Evolutionary conservation across 2,329 filamentous ascomycete species (phyloP).

Genomic region (Verticillium zaregamsianum): DNA sequence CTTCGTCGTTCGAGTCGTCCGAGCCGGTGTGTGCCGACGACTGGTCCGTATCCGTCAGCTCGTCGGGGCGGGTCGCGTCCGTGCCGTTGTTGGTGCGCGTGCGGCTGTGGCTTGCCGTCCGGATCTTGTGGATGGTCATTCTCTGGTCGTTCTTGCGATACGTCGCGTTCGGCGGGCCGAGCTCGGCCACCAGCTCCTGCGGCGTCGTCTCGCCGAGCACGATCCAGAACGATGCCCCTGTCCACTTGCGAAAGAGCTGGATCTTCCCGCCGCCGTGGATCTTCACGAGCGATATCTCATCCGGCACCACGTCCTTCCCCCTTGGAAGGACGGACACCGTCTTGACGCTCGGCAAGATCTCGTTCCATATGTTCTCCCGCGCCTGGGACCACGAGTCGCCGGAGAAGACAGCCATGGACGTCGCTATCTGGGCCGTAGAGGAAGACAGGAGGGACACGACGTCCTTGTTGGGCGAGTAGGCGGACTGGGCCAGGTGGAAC

Average conservation of each 20-base stretch:
- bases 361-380: constrained; percentile 71
- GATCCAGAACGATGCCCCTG: constrained; percentile 64
- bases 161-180: constrained; percentile 90
- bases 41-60: constrained; percentile 68
- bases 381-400: constrained; percentile 89
- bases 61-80: constrained; percentile 45
- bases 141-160: constrained; percentile 88
- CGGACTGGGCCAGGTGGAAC: constrained; percentile 71
- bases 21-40: constrained; percentile 69
- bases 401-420: constrained; percentile 85
- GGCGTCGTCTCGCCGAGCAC: constrained; percentile 81
- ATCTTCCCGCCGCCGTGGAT: constrained; percentile 75
- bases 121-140: constrained; percentile 76
- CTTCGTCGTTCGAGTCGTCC: constrained; percentile 63
- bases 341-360: constrained; percentile 68
- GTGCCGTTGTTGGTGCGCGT: constrained; percentile 39
- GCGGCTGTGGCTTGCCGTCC: constrained; percentile 47
- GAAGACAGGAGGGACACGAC: constrained; percentile 77
- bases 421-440: constrained; percentile 69
- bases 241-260: constrained; percentile 71
- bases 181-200: constrained; percentile 84
- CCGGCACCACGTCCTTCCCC: constrained; percentile 74
- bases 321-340: constrained; percentile 65
- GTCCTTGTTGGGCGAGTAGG: constrained; percentile 73
- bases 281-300: constrained; percentile 78